Evolutionary conservation across 192 early-diverging fungal genomes (phyloP).

Genomic region (Dissophora ornata): DNA sequence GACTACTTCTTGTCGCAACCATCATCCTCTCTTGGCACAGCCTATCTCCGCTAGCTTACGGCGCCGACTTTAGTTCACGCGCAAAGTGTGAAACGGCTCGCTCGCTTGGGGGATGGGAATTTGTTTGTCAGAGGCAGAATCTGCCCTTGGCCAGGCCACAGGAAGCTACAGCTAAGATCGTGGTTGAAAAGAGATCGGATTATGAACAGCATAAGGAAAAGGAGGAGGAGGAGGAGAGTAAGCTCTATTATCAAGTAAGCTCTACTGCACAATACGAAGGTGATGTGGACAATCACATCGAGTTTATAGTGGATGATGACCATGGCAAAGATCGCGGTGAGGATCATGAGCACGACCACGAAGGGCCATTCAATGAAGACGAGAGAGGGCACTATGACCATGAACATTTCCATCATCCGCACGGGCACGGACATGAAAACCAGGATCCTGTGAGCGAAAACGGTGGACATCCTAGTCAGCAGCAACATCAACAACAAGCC

Average conservation of each 20-base stretch:
- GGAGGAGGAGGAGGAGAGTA: background rate
- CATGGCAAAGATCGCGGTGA: background rate
- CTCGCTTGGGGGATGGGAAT: conserved; percentile 86
- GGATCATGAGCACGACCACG: conserved; percentile 14
- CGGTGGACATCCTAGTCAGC: background rate
- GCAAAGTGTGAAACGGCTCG: conserved; percentile 77
- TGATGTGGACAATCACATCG: background rate
- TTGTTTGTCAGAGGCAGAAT: conserved; percentile 66
- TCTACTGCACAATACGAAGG: background rate
- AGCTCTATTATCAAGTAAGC: background rate
- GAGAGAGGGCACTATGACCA: conserved; percentile 27
- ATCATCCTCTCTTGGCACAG: conserved; percentile 71
- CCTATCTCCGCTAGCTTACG: conserved; percentile 88
- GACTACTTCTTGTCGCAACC: conserved; percentile 61
- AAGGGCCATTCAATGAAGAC: conserved; percentile 16
- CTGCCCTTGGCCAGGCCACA: conserved; percentile 20
- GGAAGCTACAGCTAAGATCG: background rate
- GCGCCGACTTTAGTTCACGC: conserved; percentile 74
- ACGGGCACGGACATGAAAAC: background rate
- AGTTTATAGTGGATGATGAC: background rate
- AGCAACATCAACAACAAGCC: background rate
- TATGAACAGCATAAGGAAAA: background rate
- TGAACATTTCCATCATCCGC: conserved; percentile 30
- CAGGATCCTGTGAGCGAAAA: too few relatives aligned
- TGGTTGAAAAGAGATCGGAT: background rate